Percentiles rank a stretch among this genome's conserved stretches.
phyloP scores from a whole-genome alignment of 2,329 filamentous ascomycete genomes.

The Arachnomyces sp. region DNA sequence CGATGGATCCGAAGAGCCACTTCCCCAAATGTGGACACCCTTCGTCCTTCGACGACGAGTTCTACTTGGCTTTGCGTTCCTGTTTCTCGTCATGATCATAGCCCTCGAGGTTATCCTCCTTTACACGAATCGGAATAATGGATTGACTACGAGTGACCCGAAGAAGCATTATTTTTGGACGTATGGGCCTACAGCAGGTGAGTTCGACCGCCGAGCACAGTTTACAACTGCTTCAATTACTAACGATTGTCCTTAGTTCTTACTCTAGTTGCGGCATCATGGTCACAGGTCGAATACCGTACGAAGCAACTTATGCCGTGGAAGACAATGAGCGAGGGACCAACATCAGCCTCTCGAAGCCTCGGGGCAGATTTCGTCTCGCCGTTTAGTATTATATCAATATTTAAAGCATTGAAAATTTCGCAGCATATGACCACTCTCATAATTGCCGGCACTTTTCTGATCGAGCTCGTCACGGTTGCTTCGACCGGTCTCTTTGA shows the following conservation, averaged over 20 bases:
- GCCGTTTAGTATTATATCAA: slow-evolving; percentile 6
- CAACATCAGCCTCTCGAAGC: slow-evolving; percentile 7
- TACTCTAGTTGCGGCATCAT: slow-evolving; percentile 6
- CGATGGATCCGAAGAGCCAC: too few species aligned
- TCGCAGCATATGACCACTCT: slow-evolving; percentile 11
- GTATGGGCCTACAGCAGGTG: slow-evolving; percentile 11
- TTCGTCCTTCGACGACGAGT: slow-evolving; percentile 6
- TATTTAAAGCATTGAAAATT: slow-evolving; percentile 7
- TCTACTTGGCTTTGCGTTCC: slow-evolving; percentile 3
- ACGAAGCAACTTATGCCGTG: slow-evolving; percentile 10
- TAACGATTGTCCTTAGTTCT: slow-evolving; percentile 5
- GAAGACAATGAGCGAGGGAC: slow-evolving; percentile 7
- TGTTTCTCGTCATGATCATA: slow-evolving; percentile 4
- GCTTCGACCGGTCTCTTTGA: slow-evolving; percentile 5
- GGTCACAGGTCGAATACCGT: slow-evolving; percentile 11
- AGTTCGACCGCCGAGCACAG: not conserved
- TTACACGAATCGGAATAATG: too few species aligned
- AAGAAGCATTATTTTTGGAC: slow-evolving; percentile 8
- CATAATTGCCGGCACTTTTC: slow-evolving; percentile 3
- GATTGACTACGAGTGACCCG: too few species aligned
- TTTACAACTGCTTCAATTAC: not conserved
- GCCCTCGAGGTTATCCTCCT: not conserved
- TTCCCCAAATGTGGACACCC: slow-evolving; percentile 5
- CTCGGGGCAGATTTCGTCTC: slow-evolving; percentile 11
- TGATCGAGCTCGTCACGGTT: slow-evolving; percentile 4